phyloP scores from a whole-genome alignment of 805 yeast species.

The Yarrowia sp. region DNA sequence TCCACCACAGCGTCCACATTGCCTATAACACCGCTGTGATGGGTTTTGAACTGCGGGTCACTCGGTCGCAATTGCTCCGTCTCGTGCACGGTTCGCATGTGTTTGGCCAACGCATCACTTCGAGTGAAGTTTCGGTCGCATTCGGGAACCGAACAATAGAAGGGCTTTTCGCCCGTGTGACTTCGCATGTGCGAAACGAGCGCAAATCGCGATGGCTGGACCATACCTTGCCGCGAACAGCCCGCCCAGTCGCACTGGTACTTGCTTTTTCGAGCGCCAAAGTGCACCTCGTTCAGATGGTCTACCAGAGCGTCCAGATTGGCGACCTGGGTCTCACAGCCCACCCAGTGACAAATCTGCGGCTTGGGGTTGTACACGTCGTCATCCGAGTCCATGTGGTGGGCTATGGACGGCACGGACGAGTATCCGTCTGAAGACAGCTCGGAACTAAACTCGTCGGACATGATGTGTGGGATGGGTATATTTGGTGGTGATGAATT shows the following conservation, averaged over 20 bases:
- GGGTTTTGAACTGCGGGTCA: constrained; percentile 40
- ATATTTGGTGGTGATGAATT: neutral
- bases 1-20: constrained; percentile 28
- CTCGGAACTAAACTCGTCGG: constrained; percentile 17
- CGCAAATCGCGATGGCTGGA: constrained; percentile 63
- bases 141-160: constrained; percentile 69
- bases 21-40: constrained; percentile 25
- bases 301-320: constrained; percentile 53
- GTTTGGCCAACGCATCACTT: constrained; percentile 69
- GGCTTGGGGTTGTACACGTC: constrained; percentile 44
- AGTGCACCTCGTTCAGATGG: constrained; percentile 54
- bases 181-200: constrained; percentile 67
- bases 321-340: constrained; percentile 48
- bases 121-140: constrained; percentile 66
- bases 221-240: constrained; percentile 60
- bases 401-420: constrained; percentile 42
- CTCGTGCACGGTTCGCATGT: constrained; percentile 67
- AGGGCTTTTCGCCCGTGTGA: constrained; percentile 73
- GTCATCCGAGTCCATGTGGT: constrained; percentile 41
- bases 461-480: constrained; percentile 1
- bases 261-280: constrained; percentile 50
- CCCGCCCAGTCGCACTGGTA: constrained; percentile 68
- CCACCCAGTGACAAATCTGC: constrained; percentile 53
- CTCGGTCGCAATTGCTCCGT: constrained; percentile 45
- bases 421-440: constrained; percentile 39